Evolutionary conservation across 2,329 filamentous ascomycete species (phyloP).

Genomic region (Cladosporium sp.): DNA sequence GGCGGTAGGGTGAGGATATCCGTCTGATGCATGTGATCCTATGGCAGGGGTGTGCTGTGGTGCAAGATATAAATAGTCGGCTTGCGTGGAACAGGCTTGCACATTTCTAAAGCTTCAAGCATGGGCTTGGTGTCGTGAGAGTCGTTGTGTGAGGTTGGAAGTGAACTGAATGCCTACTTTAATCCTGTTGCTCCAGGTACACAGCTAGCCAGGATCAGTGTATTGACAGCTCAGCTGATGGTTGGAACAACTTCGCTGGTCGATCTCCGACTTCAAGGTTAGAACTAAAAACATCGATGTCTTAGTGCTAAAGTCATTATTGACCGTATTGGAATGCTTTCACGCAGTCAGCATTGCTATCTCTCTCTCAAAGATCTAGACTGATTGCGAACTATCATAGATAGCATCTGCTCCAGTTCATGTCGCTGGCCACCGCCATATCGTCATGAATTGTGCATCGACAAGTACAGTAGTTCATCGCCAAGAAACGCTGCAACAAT

Average conservation of each 20-base stretch:
- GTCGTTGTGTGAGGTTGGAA: not conserved
- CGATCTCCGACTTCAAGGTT: too few species aligned
- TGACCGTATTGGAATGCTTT: not conserved
- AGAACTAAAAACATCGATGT: not conserved
- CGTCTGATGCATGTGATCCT: not conserved
- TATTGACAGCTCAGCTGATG: not conserved
- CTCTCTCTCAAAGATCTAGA: not conserved
- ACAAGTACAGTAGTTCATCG: too few species aligned
- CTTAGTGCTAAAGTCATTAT: not conserved
- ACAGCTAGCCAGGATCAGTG: not conserved
- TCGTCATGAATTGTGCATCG: not conserved
- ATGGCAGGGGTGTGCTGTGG: not conserved
- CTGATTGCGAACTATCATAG: not conserved
- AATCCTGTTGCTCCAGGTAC: not conserved
- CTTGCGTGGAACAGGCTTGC: not conserved
- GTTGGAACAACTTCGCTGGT: not conserved
- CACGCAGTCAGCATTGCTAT: not conserved
- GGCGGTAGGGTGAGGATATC: not conserved
- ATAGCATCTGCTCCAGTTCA: too few species aligned
- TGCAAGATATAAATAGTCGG: not conserved
- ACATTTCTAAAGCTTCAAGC: not conserved
- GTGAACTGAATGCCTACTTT: not conserved
- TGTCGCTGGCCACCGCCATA: not conserved
- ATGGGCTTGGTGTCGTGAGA: not conserved
- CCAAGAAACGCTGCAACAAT: too few species aligned